These are phyloP conservation scores for Gentiana macrophylla DNA, from an alignment of 257 asterid genomes.

Conservation along the genomic window DNA sequence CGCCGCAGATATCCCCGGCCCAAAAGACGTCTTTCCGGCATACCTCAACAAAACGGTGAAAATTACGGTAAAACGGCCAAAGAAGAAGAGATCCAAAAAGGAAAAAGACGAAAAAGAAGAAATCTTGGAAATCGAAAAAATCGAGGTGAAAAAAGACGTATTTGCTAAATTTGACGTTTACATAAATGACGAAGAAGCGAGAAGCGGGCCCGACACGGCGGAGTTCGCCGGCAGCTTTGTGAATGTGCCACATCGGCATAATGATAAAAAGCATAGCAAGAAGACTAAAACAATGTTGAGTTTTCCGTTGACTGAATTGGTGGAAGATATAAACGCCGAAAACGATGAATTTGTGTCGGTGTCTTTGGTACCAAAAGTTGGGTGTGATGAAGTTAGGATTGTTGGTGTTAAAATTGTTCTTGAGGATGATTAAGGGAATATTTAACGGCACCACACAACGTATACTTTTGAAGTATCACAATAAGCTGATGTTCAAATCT, in stretches of 20 bases:
- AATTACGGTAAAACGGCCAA: not conserved
- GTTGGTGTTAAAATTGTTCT: not conserved
- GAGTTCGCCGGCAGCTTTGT: constrained; percentile 14
- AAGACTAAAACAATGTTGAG: not conserved
- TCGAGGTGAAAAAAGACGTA: constrained; percentile 7
- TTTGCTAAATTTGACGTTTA: constrained; percentile 14
- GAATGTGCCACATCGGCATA: constrained; percentile 8
- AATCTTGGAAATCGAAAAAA: constrained; percentile 6
- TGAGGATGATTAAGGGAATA: not conserved
- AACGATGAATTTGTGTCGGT: constrained; percentile 20
- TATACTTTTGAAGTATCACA: too few relatives aligned
- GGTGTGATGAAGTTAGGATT: not conserved
- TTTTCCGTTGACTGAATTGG: constrained; percentile 9
- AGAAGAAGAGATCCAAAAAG: constrained; percentile 3
- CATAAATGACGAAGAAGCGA: constrained; percentile 14
- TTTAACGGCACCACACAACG: too few relatives aligned
- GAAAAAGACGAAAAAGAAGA: constrained; percentile 16
- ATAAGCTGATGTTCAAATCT: too few relatives aligned
- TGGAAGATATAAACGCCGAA: constrained; percentile 18
- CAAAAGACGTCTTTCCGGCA: not conserved
- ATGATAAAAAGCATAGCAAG: not conserved
- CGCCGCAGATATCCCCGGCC: not conserved
- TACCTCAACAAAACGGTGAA: not conserved
- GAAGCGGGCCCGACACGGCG: constrained; percentile 9
- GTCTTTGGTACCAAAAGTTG: constrained; percentile 19